Evolutionary conservation across 192 early-diverging fungal species (phyloP).

Genomic region (Backusella circina): DNA sequence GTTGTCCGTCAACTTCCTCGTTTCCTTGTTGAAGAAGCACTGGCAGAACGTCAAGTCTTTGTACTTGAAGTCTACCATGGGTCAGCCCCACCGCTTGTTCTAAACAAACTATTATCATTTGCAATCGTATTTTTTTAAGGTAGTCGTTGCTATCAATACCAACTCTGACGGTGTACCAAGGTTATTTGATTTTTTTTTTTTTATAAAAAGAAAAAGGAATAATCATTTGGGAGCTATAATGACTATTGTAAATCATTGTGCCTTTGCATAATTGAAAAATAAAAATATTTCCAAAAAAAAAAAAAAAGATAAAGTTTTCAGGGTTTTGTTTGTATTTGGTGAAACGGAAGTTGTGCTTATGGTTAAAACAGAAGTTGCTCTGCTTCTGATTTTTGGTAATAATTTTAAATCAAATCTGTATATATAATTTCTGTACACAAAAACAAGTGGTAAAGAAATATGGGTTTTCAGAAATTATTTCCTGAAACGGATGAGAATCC

Average conservation of each 20-base stretch:
- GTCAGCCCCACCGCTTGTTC: constrained; percentile 88
- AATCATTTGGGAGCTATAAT: constrained; percentile 15
- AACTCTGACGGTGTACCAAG: constrained; percentile 19
- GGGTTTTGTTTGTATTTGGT: neutral
- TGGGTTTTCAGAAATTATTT: neutral
- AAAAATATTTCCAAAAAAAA: neutral
- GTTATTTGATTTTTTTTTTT: constrained; percentile 7
- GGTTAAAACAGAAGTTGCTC: neutral
- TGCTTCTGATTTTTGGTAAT: neutral
- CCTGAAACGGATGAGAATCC: neutral
- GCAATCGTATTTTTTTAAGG: neutral
- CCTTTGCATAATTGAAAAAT: neutral
- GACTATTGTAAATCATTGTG: neutral
- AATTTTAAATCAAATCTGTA: no score
- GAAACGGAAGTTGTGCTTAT: neutral
- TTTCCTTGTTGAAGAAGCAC: constrained; percentile 97
- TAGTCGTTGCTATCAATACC: neutral
- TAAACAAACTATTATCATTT: constrained; percentile 40
- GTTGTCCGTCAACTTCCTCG: constrained; percentile 98
- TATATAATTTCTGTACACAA: neutral
- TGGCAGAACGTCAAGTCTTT: constrained; percentile 99
- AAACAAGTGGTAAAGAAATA: neutral
- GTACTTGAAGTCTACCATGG: constrained; percentile 98
- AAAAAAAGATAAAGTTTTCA: neutral
- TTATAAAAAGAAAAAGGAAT: neutral